Evolutionary conservation across 768 basidiomycete species (phyloP), one percentile per base, ranked within the genome.

Genomic region (Leccinum variicolor): DNA sequence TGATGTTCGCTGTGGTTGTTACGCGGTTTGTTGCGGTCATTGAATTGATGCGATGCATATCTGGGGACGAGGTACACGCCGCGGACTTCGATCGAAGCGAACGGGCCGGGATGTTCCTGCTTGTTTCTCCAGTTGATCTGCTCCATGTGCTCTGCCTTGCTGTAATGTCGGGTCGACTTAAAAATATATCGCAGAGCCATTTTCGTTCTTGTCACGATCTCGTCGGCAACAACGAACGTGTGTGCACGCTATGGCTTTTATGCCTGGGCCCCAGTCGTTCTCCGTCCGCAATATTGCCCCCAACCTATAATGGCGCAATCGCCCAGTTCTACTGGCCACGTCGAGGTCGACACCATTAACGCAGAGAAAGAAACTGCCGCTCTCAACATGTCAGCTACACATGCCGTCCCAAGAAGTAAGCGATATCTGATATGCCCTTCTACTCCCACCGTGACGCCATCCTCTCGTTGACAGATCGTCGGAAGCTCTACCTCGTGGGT

Each of bases 401-500:
- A 28, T 3, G n/a, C 25, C n/a, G 26, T 26, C 14, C 19, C 53
- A 4, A 33, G 15, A 48, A 51, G 67, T 66, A 52, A 55, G 53
- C 6, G 4, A 28, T 49, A 36, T 57, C 45, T 26, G 39, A 56
- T 52, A 41, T n/a, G 3, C 11, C 13, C 14, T 25, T 25, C 29
- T 31, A 14, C 14, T 14, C 26, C 29, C 11, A 8, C 31, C 13
- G 19, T 50, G 19, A 21, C 21, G 11, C 31, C 36, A 19, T 33
- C 46, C 26, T 43, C 28, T 33, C 21, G 19, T 28, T 3, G 14
- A 19, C 53, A 73, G 71, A 60, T 46, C 60, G 59, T 29, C 65
- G 67, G 25, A 69, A 53, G 31, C 28, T 62, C 19, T 64, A 56
- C 47, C 28, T 66, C 19, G 34, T 71, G 6, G 56, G 53, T 4